Base-by-base conservation (phyloP, 257 asterid genomes). In the Salvia rosmarinus region DNA sequence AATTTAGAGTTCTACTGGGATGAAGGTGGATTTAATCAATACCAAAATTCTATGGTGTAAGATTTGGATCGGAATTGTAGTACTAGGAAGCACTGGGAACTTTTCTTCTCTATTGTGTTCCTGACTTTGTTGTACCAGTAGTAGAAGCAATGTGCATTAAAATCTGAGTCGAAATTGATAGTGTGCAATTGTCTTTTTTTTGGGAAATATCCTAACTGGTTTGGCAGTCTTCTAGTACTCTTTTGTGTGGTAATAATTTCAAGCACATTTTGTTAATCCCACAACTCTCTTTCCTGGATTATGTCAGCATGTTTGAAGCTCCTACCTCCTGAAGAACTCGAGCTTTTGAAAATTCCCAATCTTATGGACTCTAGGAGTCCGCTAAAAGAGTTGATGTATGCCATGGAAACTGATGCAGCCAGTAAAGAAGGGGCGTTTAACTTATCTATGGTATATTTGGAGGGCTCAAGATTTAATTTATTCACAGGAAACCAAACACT, bases 401-500 rank as follows among this genome's bases (percentile, higher is more conserved):
- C 82, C 23, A 49, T 63, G 58, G 96, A 89, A 76, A 79, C 77
- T 52, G 85, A 68, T 35, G 74, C 57, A 69, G 56, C 75, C 57
- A 30, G 78, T 75, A 50, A 34, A 69, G 85, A 78, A 58, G 79
- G 76, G 73, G 77, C 70, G 52, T 74, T 68, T 55, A 84, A 80
- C 79, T 68, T 81, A 67, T 82, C 90, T 34, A 71, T 64, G 16
- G 78, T 76, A 40, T 83, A 71, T 71, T 58, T 75, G 39, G 83
- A 84, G 28, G 79, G 78, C 50, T 74, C 88, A 47, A 90, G 96
- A 78, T 91, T 89, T 79, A 95, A 91, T 74, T 78, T 79, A 52
- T 95, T 95, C 91, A 88, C 99, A 7, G 99, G 99, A 75, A 84
- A 85, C 84, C 99, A 91, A 82, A 85, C 95, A n/a, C 86, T 90